Conservation (phyloP, 345 rosid species). For the Stellera chamaejasme region DNA sequence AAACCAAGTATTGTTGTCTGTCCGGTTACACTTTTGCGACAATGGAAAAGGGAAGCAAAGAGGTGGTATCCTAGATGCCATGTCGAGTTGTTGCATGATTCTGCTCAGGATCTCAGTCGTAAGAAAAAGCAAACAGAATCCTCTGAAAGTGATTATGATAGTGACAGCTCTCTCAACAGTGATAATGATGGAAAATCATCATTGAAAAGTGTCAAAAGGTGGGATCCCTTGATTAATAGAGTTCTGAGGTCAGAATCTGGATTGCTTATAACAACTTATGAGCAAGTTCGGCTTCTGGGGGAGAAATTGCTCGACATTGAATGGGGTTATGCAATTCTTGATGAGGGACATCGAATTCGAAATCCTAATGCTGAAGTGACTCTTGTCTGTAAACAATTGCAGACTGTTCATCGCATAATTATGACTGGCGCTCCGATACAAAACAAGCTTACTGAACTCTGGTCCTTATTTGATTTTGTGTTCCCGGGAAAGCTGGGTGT, state of each 20-base stretch:
- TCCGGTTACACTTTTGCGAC: conserved; percentile 88
- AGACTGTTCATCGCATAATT: conserved; percentile 86
- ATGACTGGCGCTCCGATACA: conserved; percentile 99
- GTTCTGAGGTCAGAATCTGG: conserved; percentile 74
- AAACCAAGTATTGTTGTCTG: conserved; percentile 90
- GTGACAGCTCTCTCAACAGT: conserved; percentile 61
- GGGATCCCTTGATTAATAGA: conserved; percentile 79
- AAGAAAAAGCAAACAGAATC: conserved; percentile 37
- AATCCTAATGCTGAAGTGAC: conserved; percentile 94
- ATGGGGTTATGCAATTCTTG: conserved; percentile 95
- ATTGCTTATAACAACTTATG: conserved; percentile 85
- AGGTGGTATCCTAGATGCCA: conserved; percentile 76
- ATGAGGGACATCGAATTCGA: conserved; percentile 96
- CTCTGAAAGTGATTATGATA: conserved; percentile 57
- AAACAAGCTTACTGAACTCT: conserved; percentile 80
- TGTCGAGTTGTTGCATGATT: conserved; percentile 90
- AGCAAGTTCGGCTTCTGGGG: conserved; percentile 84
- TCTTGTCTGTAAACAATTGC: conserved; percentile 91
- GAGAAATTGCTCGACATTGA: conserved; percentile 75
- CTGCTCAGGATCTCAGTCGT: conserved; percentile 53
- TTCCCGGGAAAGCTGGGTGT: conserved; percentile 98
- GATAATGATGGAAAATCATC: conserved; percentile 37
- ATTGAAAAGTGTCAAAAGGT: conserved; percentile 51
- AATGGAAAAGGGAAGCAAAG: conserved; percentile 93
- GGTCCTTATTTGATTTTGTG: conserved; percentile 98